Base-by-base conservation (phyloP, 805 yeast species). In the Spathaspora hagerdaliae region DNA sequence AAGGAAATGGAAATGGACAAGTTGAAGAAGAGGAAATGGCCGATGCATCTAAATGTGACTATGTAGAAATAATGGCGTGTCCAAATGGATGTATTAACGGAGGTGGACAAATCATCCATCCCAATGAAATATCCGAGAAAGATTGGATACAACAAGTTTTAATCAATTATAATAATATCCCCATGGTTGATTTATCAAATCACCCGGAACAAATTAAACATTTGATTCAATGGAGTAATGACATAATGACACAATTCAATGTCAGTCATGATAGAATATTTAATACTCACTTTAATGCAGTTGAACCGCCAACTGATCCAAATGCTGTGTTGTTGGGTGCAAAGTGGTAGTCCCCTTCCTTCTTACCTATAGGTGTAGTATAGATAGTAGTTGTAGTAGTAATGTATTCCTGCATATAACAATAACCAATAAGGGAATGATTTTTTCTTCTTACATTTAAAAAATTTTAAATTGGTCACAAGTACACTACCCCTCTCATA, bases 41-140 rank as follows among this genome's bases (percentile, higher is more conserved):
- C 0, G 91, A 87, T 48, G 85, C 92, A 0, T 64, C 78, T 31
- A 72, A 69, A 36, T 83, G 87, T 54, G 94, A 88, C 50, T 87
- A 85, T 54, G 87, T 92, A 6, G 99, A 94, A 57, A 85, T 94
- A 38, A 92, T 90, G 97, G 99, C 99, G 0, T 94, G 99, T 63
- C 99, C 99, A 6, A 90, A 88, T 27, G 99, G 99, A 1, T 94
- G 98, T 59, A 87, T 91, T 46, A 94, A 92, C 58, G 99, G 99
- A 9, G 98, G 99, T 19, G 99, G 99, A 0, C 91, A 90, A 56
- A 77, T 89, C 14, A 74, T 79, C 5, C 73, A 72, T 5, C 79
- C 81, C 0, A 51, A 55, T 1, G 74, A 60, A 5, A 53, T 53
- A 0, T 29, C 48, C 41, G 67, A 60, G 52, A 69, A 81, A 59